Evolutionary conservation across 2,329 filamentous ascomycete genomes (phyloP).

Genomic region (Fusarium keratoplasticum): DNA sequence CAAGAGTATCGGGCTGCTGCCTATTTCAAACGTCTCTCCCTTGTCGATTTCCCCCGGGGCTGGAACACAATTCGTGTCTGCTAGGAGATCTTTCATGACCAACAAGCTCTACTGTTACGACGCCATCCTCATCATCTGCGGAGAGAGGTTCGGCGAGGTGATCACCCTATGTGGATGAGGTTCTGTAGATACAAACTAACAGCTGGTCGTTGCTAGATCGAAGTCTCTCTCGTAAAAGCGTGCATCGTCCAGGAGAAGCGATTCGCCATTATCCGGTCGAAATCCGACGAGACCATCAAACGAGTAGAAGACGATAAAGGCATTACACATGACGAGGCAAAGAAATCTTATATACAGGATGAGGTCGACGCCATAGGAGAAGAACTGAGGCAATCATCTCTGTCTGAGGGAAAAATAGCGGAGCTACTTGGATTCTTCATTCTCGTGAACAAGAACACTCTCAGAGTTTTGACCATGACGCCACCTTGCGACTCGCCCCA

Average conservation of each 20-base stretch:
- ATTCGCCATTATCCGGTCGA: not conserved
- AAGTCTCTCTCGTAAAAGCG: not conserved
- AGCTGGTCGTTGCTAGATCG: not conserved
- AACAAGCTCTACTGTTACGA: not conserved
- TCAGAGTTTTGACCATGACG: not conserved
- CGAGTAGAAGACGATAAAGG: not conserved
- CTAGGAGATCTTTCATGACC: not conserved
- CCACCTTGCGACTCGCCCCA: not conserved
- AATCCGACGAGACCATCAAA: not conserved
- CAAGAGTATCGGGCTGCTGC: not conserved
- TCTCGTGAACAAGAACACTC: not conserved
- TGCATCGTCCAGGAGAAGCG: not conserved
- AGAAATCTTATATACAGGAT: not conserved
- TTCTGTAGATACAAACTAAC: not conserved
- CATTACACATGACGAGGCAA: not conserved
- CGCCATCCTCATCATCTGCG: not conserved
- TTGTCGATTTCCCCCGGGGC: not conserved
- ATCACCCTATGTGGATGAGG: not conserved
- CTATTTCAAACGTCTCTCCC: not conserved
- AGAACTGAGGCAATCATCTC: not conserved
- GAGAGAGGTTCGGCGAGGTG: not conserved
- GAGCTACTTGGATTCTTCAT: not conserved
- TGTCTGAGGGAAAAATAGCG: not conserved
- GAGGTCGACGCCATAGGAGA: not conserved
- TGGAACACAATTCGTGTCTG: not conserved